Evolutionary conservation across 148 eudicot species (phyloP), one percentile per base, ranked within the genome.

Genomic region (Nyssa sinensis): DNA sequence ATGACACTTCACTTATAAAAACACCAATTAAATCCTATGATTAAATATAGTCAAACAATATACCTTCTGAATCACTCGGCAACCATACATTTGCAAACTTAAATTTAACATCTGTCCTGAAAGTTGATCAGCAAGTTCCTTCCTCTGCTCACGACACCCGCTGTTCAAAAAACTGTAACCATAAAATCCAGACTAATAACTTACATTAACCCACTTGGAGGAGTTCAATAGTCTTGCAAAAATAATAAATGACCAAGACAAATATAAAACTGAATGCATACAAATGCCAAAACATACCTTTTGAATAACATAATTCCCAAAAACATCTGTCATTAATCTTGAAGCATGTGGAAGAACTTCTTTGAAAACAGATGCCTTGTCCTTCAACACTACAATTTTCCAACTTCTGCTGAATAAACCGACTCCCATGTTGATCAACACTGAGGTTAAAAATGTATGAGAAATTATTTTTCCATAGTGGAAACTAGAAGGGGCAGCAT

Each of bases 11-110:
- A 37, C 4, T 37, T 9, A 3, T 9, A 9, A 37, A 37, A 37
- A 37, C 44, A 3, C 9, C 44, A 29, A 39, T 31, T 41, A 37
- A 30, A 21, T 55, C 28, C 34, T 41, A 9, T 17, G 41, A 28
- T 62, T 30, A 44, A 25, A 33, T 55, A 34, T 47, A 17, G 11
- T n/a, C 21, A 55, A 19, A 55, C 47, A 9, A n/a, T n/a, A n/a
- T 74, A 93, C 98, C 98, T 94, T 94, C 74, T 94, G 98, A 72
- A 94, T 92, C 47, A 94, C 98, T 69, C 98, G 97, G 62, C 98
- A 94, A 67, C 98, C 98, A 76, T 94, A 94, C 98, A 94, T 94
- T 83, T 94, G 98, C 81, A 94, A 79, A 86, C 96, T 92, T 79
- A 94, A 78, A 60, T 89, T 74, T 66, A 94, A 73, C 67, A 94